Percentiles rank a stretch among this genome's conserved stretches.
Conservation (phyloP, 176 grass and related monocot species). For the Bromus sterilis region DNA sequence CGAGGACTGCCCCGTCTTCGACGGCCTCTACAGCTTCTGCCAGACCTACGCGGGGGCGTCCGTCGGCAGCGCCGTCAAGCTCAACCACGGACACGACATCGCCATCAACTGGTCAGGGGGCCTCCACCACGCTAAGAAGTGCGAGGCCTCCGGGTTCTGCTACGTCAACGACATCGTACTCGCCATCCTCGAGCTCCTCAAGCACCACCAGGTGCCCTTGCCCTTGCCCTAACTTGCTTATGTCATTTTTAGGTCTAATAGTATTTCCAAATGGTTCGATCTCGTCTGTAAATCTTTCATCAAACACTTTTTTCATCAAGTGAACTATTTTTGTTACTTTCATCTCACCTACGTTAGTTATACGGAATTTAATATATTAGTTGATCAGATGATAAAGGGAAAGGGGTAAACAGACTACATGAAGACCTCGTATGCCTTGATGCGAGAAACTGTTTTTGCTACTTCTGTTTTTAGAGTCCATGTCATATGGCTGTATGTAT, state of each 20-base stretch:
- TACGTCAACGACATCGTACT: constrained; percentile 93
- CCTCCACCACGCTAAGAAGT: constrained; percentile 77
- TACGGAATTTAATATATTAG: not conserved
- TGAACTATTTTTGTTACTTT: not conserved
- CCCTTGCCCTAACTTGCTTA: not conserved
- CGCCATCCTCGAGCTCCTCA: constrained; percentile 81
- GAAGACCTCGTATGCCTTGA: not conserved
- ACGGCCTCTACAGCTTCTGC: constrained; percentile 76
- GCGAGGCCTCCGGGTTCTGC: constrained; percentile 82
- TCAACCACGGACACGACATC: constrained; percentile 82
- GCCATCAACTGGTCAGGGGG: constrained; percentile 88
- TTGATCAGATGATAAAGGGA: not conserved
- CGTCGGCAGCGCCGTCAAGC: constrained; percentile 61
- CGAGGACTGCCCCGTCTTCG: constrained; percentile 86
- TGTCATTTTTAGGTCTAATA: not conserved
- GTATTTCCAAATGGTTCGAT: not conserved
- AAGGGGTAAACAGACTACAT: not conserved
- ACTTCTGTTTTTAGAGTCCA: not conserved
- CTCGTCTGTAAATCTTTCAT: not conserved
- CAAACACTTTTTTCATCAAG: not conserved
- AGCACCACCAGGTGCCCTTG: constrained; percentile 43
- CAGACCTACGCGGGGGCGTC: constrained; percentile 86
- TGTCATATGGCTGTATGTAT: not conserved
- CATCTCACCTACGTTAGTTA: not conserved
- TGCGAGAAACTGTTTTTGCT: not conserved